Percentiles rank a stretch among this genome's conserved stretches.
These are phyloP conservation scores for Vitellaria paradoxa DNA, from an alignment of 179 eudicot genomes.

Conservation along the genomic window DNA sequence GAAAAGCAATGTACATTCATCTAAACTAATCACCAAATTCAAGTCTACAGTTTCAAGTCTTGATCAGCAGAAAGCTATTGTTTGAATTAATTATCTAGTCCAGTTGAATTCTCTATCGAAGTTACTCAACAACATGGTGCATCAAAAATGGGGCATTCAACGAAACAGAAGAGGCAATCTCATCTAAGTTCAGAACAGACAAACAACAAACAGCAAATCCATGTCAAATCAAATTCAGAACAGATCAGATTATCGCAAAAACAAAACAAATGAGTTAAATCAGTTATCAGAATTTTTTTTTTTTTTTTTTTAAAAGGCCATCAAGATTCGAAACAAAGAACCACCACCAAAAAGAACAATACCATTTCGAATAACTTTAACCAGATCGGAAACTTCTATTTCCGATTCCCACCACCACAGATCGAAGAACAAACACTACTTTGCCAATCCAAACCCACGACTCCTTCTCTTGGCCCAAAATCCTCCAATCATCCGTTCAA, in stretches of 20 bases:
- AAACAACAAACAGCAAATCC: not conserved
- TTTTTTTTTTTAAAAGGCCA: no score
- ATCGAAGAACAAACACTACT: not conserved
- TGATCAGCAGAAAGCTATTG: no score
- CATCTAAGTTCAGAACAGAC: no score
- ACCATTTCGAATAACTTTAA: slow-evolving; percentile 28
- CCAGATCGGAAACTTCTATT: slow-evolving; percentile 23
- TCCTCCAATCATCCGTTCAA: not conserved
- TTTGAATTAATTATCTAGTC: no score
- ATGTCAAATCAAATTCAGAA: not conserved
- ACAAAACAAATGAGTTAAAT: slow-evolving; percentile 1
- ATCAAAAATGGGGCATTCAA: not conserved
- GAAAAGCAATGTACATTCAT: no score
- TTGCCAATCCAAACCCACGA: not conserved
- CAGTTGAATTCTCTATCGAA: not conserved
- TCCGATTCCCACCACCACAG: slow-evolving; percentile 10
- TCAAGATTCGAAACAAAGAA: not conserved
- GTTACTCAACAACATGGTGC: not conserved
- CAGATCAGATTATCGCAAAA: slow-evolving; percentile 2
- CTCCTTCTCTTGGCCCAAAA: not conserved
- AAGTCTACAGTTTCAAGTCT: no score
- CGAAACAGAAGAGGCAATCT: no score
- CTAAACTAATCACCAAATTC: not conserved
- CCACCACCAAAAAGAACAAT: not conserved
- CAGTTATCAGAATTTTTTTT: not conserved